Percentiles rank a stretch among this genome's conserved stretches.
phyloP scores from a whole-genome alignment of 140 eudicot genomes.

The Ambrosia hybrid region DNA sequence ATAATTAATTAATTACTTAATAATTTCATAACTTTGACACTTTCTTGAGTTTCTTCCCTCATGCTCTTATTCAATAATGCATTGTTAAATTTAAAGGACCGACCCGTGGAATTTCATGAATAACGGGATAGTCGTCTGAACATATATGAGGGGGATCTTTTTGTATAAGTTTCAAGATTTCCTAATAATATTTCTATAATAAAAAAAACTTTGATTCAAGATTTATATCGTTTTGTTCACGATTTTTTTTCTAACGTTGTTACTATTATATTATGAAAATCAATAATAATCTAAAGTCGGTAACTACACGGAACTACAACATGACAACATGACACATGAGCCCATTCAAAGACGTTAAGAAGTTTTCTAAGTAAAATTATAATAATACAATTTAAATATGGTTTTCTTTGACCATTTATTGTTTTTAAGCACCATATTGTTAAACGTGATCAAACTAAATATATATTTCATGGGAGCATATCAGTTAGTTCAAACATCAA shows the following conservation, averaged over 20 bases:
- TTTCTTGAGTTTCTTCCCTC: not conserved
- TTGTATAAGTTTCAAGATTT: too few species aligned
- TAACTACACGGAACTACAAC: conserved; percentile 2
- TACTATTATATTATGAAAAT: too few species aligned
- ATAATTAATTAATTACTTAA: not conserved
- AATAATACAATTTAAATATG: not conserved
- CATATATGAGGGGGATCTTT: too few species aligned
- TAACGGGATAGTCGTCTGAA: too few species aligned
- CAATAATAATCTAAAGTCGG: not conserved
- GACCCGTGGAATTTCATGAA: too few species aligned
- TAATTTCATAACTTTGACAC: not conserved
- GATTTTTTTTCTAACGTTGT: too few species aligned
- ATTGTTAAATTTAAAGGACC: too few species aligned
- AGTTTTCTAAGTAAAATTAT: conserved; percentile 1
- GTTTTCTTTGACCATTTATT: not conserved
- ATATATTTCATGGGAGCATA: not conserved
- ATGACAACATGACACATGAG: not conserved
- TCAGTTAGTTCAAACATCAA: not conserved
- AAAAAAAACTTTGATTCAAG: too few species aligned
- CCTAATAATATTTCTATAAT: too few species aligned
- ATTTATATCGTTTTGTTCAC: too few species aligned
- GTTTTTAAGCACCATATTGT: conserved; percentile 2
- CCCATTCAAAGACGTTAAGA: not conserved
- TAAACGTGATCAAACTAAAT: not conserved
- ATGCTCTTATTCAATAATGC: not conserved